Percentiles rank a stretch among this genome's conserved stretches.
phyloP scores from a whole-genome alignment of 2,329 filamentous ascomycete species.

The Orbilia brochopaga region DNA sequence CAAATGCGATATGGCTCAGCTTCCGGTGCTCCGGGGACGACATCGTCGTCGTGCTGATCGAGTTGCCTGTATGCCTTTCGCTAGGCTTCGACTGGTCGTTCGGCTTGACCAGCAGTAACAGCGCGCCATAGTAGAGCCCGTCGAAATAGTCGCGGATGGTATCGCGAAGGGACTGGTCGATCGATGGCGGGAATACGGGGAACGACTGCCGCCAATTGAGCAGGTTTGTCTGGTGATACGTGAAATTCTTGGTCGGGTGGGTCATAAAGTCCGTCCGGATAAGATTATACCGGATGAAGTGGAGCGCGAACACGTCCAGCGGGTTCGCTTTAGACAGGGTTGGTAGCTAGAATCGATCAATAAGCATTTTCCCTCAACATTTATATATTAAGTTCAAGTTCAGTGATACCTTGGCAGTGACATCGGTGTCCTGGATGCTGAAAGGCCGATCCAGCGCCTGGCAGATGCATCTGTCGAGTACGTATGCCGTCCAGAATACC shows the following conservation, averaged over 20 bases:
- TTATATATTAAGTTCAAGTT: background rate
- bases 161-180: constrained; percentile 40
- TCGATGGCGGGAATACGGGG: constrained; percentile 33
- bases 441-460: constrained; percentile 46
- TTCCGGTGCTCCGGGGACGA: constrained; percentile 38
- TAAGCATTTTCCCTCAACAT: background rate
- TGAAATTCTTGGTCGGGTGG: constrained; percentile 40
- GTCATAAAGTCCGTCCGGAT: constrained; percentile 50
- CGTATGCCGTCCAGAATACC: constrained; percentile 50
- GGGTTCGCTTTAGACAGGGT: constrained; percentile 40
- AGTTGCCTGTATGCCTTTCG: constrained; percentile 5
- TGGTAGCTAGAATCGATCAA: constrained; percentile 14
- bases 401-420: constrained; percentile 33
- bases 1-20: constrained; percentile 46
- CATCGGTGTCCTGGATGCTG: constrained; percentile 49
- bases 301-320: constrained; percentile 43
- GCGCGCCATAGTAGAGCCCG: constrained; percentile 41
- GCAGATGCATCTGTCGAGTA: constrained; percentile 50
- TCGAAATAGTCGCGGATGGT: constrained; percentile 50
- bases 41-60: constrained; percentile 15
- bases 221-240: constrained; percentile 47
- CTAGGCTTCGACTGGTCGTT: constrained; percentile 24
- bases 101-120: constrained; percentile 42
- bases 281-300: constrained; percentile 50
- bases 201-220: constrained; percentile 46